Percentiles rank a stretch among this genome's conserved stretches.
Evolutionary conservation across 75 land plant genomes (phyloP).

Genomic region (Pinus taeda): DNA sequence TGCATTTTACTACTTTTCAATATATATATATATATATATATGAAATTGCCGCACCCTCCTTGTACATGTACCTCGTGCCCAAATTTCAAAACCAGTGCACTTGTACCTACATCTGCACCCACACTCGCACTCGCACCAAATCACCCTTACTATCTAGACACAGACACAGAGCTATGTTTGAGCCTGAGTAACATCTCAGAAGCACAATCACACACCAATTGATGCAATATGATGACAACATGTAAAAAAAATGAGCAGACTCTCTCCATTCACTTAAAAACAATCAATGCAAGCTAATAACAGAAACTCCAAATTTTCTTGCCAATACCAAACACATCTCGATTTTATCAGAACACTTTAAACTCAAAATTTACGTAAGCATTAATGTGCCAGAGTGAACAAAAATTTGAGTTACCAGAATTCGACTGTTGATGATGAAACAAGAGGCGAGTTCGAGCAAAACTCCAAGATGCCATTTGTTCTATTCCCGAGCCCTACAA

Average conservation of each 20-base stretch:
- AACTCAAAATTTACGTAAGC: not conserved
- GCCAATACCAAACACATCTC: not conserved
- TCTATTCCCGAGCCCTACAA: slow-evolving; percentile 58
- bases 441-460: slow-evolving; percentile 32
- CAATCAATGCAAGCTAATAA: not conserved
- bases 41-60: too few relatives aligned
- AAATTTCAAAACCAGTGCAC: not conserved
- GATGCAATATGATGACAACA: not conserved
- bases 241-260: not conserved
- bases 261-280: not conserved
- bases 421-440: slow-evolving; percentile 24
- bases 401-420: slow-evolving; percentile 34
- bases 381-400: not conserved
- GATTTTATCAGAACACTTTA: not conserved
- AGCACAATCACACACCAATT: not conserved
- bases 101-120: not conserved
- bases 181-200: too few relatives aligned
- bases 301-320: not conserved
- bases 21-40: too few relatives aligned
- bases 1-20: too few relatives aligned
- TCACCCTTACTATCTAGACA: not conserved
- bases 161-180: not conserved
- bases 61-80: too few relatives aligned
- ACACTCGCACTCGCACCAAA: not conserved
- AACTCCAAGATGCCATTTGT: slow-evolving; percentile 49